Evolutionary conservation across 805 yeast species (phyloP).

Genomic region (Saccharomycopsis microspora): DNA sequence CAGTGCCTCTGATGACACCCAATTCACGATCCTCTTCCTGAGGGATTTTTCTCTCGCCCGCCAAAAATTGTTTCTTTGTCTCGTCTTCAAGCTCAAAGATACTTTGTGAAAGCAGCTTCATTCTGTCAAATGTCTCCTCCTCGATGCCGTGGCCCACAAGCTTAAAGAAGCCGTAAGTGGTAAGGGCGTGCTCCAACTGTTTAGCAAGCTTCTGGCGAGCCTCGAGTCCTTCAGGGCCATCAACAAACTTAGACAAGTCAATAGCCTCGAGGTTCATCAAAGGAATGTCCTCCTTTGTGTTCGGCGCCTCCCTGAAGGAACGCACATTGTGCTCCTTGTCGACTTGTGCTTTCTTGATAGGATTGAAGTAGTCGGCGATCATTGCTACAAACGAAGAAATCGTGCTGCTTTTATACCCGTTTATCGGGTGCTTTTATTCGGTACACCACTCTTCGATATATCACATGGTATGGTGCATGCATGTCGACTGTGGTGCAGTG

Average conservation of each 20-base stretch:
- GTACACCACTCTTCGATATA: too few relatives aligned
- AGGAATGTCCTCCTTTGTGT: constrained; percentile 19
- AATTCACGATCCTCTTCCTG: constrained; percentile 20
- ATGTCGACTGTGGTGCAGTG: too few relatives aligned
- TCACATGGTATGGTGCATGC: too few relatives aligned
- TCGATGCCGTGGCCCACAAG: constrained; percentile 31
- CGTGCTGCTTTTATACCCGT: too few relatives aligned
- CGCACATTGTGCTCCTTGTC: constrained; percentile 22
- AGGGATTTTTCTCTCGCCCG: constrained; percentile 28
- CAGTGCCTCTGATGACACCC: constrained; percentile 37
- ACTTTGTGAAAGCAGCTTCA: constrained; percentile 31
- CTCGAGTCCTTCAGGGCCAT: constrained; percentile 26
- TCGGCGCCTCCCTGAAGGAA: constrained; percentile 23
- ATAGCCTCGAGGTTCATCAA: constrained; percentile 20
- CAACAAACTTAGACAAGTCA: constrained; percentile 26
- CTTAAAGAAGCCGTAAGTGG: constrained; percentile 34
- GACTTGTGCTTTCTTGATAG: constrained; percentile 3
- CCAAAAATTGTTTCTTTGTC: constrained; percentile 26
- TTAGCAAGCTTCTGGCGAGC: constrained; percentile 25
- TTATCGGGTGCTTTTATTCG: too few relatives aligned
- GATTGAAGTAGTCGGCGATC: constrained; percentile 4
- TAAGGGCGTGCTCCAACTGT: constrained; percentile 28
- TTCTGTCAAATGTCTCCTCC: constrained; percentile 23
- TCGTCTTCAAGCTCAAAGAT: constrained; percentile 30
- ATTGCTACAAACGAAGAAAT: neutral